Evolutionary conservation across 2,329 filamentous ascomycete species (phyloP).

Genomic region (Acrocalymma vagum): DNA sequence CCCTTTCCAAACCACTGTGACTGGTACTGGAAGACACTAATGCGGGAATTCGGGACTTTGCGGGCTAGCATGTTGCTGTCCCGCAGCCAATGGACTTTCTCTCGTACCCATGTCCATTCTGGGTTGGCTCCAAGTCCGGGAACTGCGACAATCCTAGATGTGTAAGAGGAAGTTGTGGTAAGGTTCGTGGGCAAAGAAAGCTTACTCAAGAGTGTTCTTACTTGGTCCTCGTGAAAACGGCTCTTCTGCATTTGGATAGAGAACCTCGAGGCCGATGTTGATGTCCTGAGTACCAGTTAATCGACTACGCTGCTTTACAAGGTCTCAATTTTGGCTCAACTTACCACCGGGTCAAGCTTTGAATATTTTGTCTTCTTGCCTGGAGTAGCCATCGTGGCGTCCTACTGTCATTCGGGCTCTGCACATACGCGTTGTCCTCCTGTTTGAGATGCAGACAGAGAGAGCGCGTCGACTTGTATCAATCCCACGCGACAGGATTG

Average conservation of each 20-base stretch:
- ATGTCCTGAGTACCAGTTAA: slow-evolving; percentile 10
- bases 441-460: no score
- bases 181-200: not conserved
- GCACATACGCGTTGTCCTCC: no score
- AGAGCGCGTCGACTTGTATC: no score
- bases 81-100: slow-evolving; percentile 36
- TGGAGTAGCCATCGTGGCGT: slow-evolving; percentile 17
- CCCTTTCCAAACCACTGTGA: slow-evolving; percentile 40
- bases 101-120: slow-evolving; percentile 36
- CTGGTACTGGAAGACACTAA: slow-evolving; percentile 38
- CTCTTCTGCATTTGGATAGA: slow-evolving; percentile 25
- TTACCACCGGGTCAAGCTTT: slow-evolving; percentile 25
- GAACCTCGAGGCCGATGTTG: slow-evolving; percentile 20
- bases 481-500: no score
- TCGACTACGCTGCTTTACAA: not conserved
- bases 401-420: not conserved
- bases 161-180: slow-evolving; percentile 2
- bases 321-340: not conserved
- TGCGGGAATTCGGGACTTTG: slow-evolving; percentile 35
- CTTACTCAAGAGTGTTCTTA: slow-evolving; percentile 21
- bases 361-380: slow-evolving; percentile 21
- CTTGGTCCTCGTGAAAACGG: slow-evolving; percentile 11
- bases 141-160: slow-evolving; percentile 36
- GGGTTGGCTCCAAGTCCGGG: slow-evolving; percentile 39
- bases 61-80: slow-evolving; percentile 37